Base-by-base conservation (phyloP, 495 filamentous ascomycete species). In the Penicillium canariense region DNA sequence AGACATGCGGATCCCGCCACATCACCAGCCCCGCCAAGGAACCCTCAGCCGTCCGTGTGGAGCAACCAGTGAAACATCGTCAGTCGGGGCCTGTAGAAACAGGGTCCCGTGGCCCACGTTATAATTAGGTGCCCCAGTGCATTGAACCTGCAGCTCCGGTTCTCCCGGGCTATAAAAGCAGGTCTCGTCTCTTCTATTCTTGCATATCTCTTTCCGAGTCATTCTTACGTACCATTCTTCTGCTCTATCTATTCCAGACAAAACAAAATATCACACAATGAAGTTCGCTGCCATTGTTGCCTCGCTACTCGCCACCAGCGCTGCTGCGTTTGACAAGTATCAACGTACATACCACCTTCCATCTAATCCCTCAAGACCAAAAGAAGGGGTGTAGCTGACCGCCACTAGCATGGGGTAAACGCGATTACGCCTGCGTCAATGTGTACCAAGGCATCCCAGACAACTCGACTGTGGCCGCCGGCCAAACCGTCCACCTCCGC, bases 341-440 rank as follows among this genome's bases (percentile, higher is more conserved):
- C 55, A 59, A 35, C 71, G 71, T 74, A 65, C 42, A 63, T 59
- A 36, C 12, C n/a, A 27, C 23, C 35, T 23, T 18, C 14, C 0
- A 10, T n/a, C 5, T 8, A 31, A 17, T 5, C 4, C 2, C 11
- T 3, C 20, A 9, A 9, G 3, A 15, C 26, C 15, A 18, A 18
- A 18, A 10, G 18, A 17, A 5, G n/a, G n/a, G n/a, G 12, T 4
- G n/a, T 28, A 5, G 18, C 38, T 42, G n/a, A 12, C 42, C 4
- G 20, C 7, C 17, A 50, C 36, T 17, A 70, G 71, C 71, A 8
- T 74, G 71, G 71, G 71, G 71, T 25, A 74, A 72, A 28, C 69
- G 71, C 18, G 71, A 74, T 39, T 74, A 74, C 61, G 23, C 63
- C 54, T 74, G 71, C 52, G 36, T 74, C 15, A 74, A 74, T 44